Evolutionary conservation across 2,329 filamentous ascomycete genomes (phyloP).

Genomic region (Pseudopyricularia javanii): DNA sequence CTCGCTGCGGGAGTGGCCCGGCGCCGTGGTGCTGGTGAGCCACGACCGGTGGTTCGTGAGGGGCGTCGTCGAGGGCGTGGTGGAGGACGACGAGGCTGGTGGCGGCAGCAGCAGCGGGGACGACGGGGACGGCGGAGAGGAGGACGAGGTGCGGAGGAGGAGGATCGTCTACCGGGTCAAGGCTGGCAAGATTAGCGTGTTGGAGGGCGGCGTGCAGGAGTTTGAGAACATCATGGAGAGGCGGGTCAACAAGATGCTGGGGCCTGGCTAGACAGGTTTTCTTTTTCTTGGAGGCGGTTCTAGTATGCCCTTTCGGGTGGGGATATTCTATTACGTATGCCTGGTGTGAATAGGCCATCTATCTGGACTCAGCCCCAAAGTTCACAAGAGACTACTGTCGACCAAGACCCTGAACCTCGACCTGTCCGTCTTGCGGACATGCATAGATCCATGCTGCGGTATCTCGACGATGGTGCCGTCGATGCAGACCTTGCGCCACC

Average conservation of each 20-base stretch:
- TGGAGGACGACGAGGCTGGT: slow-evolving; percentile 27
- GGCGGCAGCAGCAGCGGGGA: slow-evolving; percentile 31
- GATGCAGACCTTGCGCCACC: slow-evolving; percentile 81
- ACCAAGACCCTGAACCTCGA: slow-evolving; percentile 33
- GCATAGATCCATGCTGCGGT: slow-evolving; percentile 58
- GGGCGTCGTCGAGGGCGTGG: slow-evolving; percentile 54
- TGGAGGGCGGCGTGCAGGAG: slow-evolving; percentile 49
- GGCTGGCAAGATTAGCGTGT: slow-evolving; percentile 38
- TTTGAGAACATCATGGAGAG: slow-evolving; percentile 54
- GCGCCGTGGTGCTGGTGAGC: slow-evolving; percentile 64
- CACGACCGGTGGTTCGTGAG: slow-evolving; percentile 77
- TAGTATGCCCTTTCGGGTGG: too few species aligned
- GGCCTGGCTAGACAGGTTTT: neutral
- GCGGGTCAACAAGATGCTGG: slow-evolving; percentile 34
- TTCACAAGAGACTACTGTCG: slow-evolving; percentile 10
- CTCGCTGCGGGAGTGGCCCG: slow-evolving; percentile 56
- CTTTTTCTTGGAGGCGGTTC: too few species aligned
- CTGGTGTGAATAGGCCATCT: too few species aligned
- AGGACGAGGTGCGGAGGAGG: slow-evolving; percentile 29
- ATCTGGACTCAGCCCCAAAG: too few species aligned
- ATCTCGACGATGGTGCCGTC: slow-evolving; percentile 79
- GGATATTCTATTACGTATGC: too few species aligned
- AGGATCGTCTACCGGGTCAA: slow-evolving; percentile 49
- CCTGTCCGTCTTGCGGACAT: slow-evolving; percentile 38
- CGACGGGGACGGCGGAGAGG: slow-evolving; percentile 31